Evolutionary conservation across 495 filamentous ascomycete species (phyloP), one percentile per base, ranked within the genome.

Genomic region (Glutinoglossum americanum): DNA sequence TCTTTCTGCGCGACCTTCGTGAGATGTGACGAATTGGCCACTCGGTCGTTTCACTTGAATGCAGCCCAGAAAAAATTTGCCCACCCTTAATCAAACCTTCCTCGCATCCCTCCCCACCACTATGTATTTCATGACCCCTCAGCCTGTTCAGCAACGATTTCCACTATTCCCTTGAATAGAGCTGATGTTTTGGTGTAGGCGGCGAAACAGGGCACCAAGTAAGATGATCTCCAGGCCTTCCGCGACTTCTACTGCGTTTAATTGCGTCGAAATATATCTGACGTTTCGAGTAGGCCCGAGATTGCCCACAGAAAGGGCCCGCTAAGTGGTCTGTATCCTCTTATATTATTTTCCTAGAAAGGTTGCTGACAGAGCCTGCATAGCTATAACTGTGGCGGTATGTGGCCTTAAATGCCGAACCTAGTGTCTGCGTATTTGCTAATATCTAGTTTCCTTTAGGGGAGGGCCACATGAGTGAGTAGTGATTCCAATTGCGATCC

Each of bases 391-490:
- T 53, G 49, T 53, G 49, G 49, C 41, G 54, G 54, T 45, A 39
- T 3, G 39, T 45, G 23, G 11, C 17, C 32, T 13, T 15, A 10
- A 45, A 45, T 13, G 41, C 3, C 41, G 17, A 21, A 23, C 21
- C 27, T 30, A 56, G 23, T 39, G 17, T 13, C 7, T 5, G 10
- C 39, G 55, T 35, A 30, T 25, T 17, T 53, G 28, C 49, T 53
- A 53, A 53, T 25, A 4, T 53, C 49, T 21, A 30, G 9, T 53
- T 53, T 27, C 4, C 19, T 55, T 45, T 61, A 80, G 78, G 79
- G 68, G 80, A 87, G 72, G 92, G 92, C 58, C 92, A 97, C 69
- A 82, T 97, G 70, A 90, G 84, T 87, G 70, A 90, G 84, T 87
- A 77, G 80, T 30, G 21, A 27, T 23, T 74, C 37, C 28, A 19